A percentile compares a stretch with the other conserved stretches of the same genome.
Evolutionary conservation across 352 stramenopile genomes (phyloP).

Genomic region (Phytopythium delawarense): DNA sequence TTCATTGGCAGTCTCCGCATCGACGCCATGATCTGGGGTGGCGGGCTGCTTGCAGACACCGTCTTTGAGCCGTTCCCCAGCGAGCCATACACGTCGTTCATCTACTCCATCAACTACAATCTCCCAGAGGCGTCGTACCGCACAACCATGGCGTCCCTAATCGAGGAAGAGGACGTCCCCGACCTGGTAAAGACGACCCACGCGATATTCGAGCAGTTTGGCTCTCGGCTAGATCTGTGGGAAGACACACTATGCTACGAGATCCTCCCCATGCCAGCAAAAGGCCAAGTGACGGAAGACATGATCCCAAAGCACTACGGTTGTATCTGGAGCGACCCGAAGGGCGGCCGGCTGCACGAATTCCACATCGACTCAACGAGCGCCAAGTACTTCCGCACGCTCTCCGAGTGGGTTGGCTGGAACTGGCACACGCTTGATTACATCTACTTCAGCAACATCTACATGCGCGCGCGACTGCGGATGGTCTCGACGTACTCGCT

Average conservation of each 20-base stretch:
- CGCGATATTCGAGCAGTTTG: conserved; percentile 11
- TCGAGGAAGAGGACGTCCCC: conserved; percentile 8
- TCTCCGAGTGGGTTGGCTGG: conserved; percentile 15
- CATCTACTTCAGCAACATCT: conserved; percentile 13
- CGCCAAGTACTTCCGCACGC: conserved; percentile 16
- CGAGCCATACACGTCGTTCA: conserved; percentile 6
- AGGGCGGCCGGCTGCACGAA: conserved; percentile 3
- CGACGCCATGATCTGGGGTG: conserved; percentile 15
- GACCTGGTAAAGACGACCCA: conserved; percentile 3
- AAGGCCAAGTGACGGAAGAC: neutral
- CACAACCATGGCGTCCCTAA: neutral
- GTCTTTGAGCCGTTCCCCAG: conserved; percentile 8
- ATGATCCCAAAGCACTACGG: conserved; percentile 12
- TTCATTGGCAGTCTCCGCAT: conserved; percentile 16
- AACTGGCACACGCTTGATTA: conserved; percentile 20
- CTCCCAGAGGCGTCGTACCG: conserved; percentile 13
- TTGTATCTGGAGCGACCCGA: conserved; percentile 14
- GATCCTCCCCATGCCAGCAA: conserved; percentile 2
- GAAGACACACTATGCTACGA: conserved; percentile 18
- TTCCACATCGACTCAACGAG: conserved; percentile 10
- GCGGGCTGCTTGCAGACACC: conserved; percentile 13
- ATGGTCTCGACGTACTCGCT: conserved; percentile 13
- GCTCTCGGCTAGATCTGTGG: conserved; percentile 10
- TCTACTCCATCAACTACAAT: conserved; percentile 12
- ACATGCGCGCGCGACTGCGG: conserved; percentile 9